Base-by-base conservation (phyloP, 805 yeast genomes). In the Scheffersomyces lignosus region DNA sequence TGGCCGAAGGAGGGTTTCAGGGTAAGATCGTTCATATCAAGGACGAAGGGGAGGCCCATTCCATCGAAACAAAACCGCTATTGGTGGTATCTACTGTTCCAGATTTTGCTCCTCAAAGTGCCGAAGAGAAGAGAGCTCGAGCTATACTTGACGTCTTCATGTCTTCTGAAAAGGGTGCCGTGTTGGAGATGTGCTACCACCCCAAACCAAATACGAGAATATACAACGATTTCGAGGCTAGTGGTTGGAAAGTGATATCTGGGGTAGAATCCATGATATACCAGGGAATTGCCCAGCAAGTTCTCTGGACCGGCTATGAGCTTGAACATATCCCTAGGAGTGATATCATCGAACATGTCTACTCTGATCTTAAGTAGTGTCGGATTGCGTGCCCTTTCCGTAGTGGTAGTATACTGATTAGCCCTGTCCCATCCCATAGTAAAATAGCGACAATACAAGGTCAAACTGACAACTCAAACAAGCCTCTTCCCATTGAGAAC, bases 171-270 rank as follows among this genome's bases (percentile, higher is more conserved):
- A 41, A 43, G 9, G 53, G 50, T 3, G 44, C 45, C n/a, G 63
- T 60, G 14, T 41, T 61, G 14, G 66, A 61, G 36, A 61, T 61
- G 66, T 61, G 66, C 39, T 61, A 61, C 48, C 56, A 61, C 31
- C 66, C 66, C 2, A 47, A 40, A 14, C 51, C 53, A n/a, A 29
- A 31, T 5, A 61, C 65, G 5, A 34, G 49, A 16, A 43, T 60
- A n/a, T 57, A 46, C 34, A 39, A 31, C 24, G 56, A 51, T 18
- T 61, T 59, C 32, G 47, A 49, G 33, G 32, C 27, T 3, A 40
- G 40, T 5, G 49, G 48, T 4, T 61, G 64, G 65, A 37, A 40
- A n/a, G 64, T 60, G 6, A 58, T 61, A 7, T 43, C 49, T 20
- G 66, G 64, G 3, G 48, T 53, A 13, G 53, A 54, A 35, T 63